Conservation (phyloP, 1,139 yeast genomes). For the Saccharomyces hybrid region DNA sequence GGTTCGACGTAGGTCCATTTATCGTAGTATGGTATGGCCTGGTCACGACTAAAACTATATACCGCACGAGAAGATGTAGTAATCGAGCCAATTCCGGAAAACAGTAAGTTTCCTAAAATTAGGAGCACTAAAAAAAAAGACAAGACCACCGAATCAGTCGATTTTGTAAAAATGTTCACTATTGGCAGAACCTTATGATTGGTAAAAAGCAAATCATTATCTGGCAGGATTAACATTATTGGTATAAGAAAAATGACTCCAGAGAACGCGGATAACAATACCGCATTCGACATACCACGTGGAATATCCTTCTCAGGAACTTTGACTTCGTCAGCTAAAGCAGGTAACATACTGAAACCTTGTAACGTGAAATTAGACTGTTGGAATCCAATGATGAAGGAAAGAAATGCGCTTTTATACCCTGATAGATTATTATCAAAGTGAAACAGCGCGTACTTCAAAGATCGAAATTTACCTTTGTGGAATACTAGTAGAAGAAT, state of each 20-base stretch:
- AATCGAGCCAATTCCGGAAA: conserved; percentile 72
- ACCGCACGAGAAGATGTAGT: conserved; percentile 85
- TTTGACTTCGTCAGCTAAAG: conserved; percentile 76
- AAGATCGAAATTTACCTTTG: conserved; percentile 52
- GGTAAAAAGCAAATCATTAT: conserved; percentile 47
- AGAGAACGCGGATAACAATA: conserved; percentile 53
- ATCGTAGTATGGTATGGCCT: conserved; percentile 66
- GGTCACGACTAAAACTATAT: conserved; percentile 84
- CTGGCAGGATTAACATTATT: conserved; percentile 62
- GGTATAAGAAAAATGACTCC: conserved; percentile 72
- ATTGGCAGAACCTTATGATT: conserved; percentile 58
- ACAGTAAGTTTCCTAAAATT: conserved; percentile 62
- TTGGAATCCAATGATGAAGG: conserved; percentile 68
- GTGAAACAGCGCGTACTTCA: conserved; percentile 53
- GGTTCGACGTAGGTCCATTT: conserved; percentile 61
- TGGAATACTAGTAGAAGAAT: conserved; percentile 49
- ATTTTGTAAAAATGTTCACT: conserved; percentile 52
- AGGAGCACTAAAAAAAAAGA: conserved; percentile 60
- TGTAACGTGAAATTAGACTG: conserved; percentile 73
- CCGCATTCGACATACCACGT: conserved; percentile 64
- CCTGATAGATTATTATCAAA: conserved; percentile 69
- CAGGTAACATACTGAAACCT: conserved; percentile 76
- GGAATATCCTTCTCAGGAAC: conserved; percentile 71
- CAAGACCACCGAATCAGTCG: conserved; percentile 60
- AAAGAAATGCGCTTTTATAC: conserved; percentile 53